phyloP scores from a whole-genome alignment of 2,329 filamentous ascomycete species.

The Fusarium concolor region DNA sequence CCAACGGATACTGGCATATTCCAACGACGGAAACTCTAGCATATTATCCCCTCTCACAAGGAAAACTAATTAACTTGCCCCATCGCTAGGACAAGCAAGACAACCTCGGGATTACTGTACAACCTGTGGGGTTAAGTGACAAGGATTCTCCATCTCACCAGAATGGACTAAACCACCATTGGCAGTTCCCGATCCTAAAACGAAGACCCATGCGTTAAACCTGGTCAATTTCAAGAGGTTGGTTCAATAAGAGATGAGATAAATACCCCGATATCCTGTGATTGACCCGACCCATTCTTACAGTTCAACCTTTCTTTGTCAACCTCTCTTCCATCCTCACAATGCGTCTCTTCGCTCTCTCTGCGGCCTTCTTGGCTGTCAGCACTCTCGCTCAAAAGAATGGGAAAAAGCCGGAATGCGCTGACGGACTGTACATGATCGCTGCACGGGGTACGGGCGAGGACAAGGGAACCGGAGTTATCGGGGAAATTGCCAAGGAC shows the following conservation, averaged over 20 bases:
- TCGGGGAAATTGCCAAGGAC: conserved; percentile 50
- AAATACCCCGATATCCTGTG: conserved; percentile 14
- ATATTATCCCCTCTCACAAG: conserved; percentile 17
- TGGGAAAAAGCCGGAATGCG: conserved; percentile 44
- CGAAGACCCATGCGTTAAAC: neutral
- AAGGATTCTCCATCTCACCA: conserved; percentile 18
- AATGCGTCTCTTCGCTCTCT: conserved; percentile 36
- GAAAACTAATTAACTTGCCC: neutral
- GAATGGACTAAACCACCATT: conserved; percentile 30
- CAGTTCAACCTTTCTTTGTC: neutral
- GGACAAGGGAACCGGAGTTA: conserved; percentile 49
- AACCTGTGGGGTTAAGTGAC: conserved; percentile 37
- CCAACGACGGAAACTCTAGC: neutral
- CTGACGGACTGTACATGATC: conserved; percentile 54
- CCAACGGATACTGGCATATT: neutral
- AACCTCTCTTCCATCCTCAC: neutral
- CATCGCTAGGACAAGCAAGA: conserved; percentile 12
- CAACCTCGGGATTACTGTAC: conserved; percentile 26
- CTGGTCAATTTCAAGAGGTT: conserved; percentile 19
- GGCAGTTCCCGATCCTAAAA: conserved; percentile 24
- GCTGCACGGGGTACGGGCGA: conserved; percentile 55
- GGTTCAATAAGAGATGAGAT: conserved; percentile 13
- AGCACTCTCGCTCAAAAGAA: conserved; percentile 41
- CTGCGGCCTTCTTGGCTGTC: conserved; percentile 44
- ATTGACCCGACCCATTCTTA: neutral